Conservation (phyloP, 352 stramenopile species). For the Phytophthora boehmeriae region DNA sequence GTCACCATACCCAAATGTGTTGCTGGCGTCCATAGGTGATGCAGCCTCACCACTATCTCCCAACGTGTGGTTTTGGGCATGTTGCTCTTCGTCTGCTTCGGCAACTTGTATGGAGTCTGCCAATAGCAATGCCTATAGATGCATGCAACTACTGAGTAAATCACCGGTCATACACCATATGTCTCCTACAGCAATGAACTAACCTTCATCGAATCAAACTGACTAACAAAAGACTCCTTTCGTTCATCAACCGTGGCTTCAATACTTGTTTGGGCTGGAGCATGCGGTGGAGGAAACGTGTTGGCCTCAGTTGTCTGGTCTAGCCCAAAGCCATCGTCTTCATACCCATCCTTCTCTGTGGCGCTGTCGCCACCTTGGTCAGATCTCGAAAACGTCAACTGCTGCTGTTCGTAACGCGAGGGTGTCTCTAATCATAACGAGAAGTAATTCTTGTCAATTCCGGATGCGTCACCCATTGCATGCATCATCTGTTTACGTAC, state of each 20-base stretch:
- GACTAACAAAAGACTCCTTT: slow-evolving; percentile 32
- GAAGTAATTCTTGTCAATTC: background rate
- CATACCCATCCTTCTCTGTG: slow-evolving; percentile 50
- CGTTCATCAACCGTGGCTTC: background rate
- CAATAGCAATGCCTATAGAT: slow-evolving; percentile 11
- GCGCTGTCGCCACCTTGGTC: slow-evolving; percentile 27
- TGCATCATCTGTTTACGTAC: slow-evolving; percentile 23
- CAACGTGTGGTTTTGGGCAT: slow-evolving; percentile 1
- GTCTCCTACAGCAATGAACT: too few relatives aligned
- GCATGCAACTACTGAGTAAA: background rate
- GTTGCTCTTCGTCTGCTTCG: slow-evolving; percentile 1
- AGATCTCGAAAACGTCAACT: slow-evolving; percentile 25
- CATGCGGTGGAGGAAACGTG: slow-evolving; percentile 4
- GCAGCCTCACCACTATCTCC: background rate
- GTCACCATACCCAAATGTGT: slow-evolving; percentile 75
- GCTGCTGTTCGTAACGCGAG: slow-evolving; percentile 44
- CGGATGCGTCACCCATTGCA: too few relatives aligned
- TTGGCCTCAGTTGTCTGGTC: slow-evolving; percentile 47
- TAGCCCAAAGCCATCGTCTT: slow-evolving; percentile 67
- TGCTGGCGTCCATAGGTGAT: slow-evolving; percentile 20
- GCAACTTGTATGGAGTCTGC: slow-evolving; percentile 3
- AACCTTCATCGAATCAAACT: slow-evolving; percentile 53
- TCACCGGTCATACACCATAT: too few relatives aligned
- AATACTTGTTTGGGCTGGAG: slow-evolving; percentile 1
- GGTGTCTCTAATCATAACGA: slow-evolving; percentile 24